Percentiles rank a stretch among this genome's conserved stretches.
Evolutionary conservation across 306 rosid species (phyloP).

Genomic region (Gynostemma pentaphyllum): DNA sequence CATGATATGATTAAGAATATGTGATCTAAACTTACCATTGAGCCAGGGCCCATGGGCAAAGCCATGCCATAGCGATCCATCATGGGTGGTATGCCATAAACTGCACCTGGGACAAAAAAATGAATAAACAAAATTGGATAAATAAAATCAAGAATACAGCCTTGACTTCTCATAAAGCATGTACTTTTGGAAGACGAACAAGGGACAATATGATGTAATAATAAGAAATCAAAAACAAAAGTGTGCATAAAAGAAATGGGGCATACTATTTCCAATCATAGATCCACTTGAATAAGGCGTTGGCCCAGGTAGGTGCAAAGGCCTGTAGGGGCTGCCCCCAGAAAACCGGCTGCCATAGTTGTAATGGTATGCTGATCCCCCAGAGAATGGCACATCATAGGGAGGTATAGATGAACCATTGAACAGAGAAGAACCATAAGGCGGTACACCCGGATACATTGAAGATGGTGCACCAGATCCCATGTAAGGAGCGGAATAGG

Average conservation of each 20-base stretch:
- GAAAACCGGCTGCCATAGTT: constrained; percentile 69
- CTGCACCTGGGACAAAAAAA: constrained; percentile 48
- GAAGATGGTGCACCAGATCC: constrained; percentile 83
- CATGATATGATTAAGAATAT: constrained; percentile 4
- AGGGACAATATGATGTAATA: neutral
- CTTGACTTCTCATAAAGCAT: neutral
- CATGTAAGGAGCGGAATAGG: constrained; percentile 63
- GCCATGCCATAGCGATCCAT: constrained; percentile 83
- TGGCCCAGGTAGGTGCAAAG: constrained; percentile 79
- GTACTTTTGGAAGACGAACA: neutral
- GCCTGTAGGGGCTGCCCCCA: constrained; percentile 83
- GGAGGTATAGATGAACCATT: constrained; percentile 86
- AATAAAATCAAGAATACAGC: neutral
- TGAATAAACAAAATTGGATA: neutral
- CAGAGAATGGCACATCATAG: constrained; percentile 80
- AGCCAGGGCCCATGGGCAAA: constrained; percentile 75
- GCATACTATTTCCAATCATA: constrained; percentile 72
- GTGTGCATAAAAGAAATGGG: neutral
- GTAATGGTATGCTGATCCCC: constrained; percentile 94
- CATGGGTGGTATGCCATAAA: constrained; percentile 77
- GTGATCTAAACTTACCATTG: constrained; percentile 51
- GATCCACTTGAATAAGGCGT: constrained; percentile 81
- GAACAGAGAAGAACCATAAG: constrained; percentile 86
- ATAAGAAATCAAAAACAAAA: constrained; percentile 1
- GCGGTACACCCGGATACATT: constrained; percentile 83